Base-by-base conservation (phyloP, 2,329 filamentous ascomycete species). In the Knoxdaviesia proteae region DNA sequence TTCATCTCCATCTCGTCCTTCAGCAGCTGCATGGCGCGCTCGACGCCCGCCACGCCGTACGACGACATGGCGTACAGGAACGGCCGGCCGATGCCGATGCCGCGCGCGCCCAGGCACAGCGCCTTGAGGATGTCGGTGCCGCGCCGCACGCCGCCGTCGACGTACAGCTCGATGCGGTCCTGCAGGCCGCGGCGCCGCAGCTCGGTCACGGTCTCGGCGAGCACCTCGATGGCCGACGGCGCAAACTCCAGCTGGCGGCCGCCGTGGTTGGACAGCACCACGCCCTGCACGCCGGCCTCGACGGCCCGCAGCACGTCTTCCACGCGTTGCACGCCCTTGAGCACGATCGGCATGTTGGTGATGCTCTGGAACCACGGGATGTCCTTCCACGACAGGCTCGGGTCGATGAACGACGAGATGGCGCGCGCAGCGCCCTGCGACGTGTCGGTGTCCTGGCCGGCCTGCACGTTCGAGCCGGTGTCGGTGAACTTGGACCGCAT, bases 1-100 rank as follows among this genome's bases (percentile, higher is more conserved):
- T 88, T 90, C 88, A 96, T 96, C 64, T 92, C 86, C 74, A 98
- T 83, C 69, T 98, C 90, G 54, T 96, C 90, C 63, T 83, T 86
- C 51, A 94, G 69, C 45, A 94, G 64, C 60, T 86, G 80, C 80
- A 96, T 94, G 33, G 90, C 90, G 34, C 84, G 73, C 54, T 92
- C 83, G 20, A 96, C 88, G 48, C 90, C 90, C 3, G 78, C 68
- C 46, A 84, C 63, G 1, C 90, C 90, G 54, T 96, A 96, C 7
- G 84, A 76, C 48, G 79, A 82, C 88, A 98, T 96, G 53, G 90
- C 88, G 56, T 87, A 98, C 46, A 98, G 62, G 67, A 98, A 96
- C 30, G 90, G 90, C 5, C 90, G 69, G 4, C 90, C 90, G 52
- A 98, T 94, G 36, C 90, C 90, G 1, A 96, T 87, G 35, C 86